phyloP scores from a whole-genome alignment of 176 grass and related monocot species.

The Tuctoria greenei region DNA sequence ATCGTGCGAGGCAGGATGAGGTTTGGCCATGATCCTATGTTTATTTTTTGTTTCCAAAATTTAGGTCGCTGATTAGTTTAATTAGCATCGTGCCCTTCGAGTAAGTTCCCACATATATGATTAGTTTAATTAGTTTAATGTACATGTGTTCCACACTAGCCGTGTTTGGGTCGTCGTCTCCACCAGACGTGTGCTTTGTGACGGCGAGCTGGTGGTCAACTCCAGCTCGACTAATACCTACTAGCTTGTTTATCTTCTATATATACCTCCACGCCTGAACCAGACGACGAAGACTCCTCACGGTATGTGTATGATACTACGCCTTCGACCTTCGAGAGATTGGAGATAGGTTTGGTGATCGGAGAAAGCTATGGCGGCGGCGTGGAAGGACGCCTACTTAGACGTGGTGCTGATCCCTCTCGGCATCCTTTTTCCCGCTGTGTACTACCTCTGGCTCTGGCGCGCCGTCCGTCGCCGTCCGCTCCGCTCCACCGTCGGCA shows the following conservation, averaged over 20 bases:
- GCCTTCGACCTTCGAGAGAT: not conserved
- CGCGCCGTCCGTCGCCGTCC: conserved; percentile 48
- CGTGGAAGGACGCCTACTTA: conserved; percentile 60
- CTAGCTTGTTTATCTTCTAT: not conserved
- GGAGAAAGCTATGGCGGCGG: not conserved
- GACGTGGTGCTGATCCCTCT: conserved; percentile 71
- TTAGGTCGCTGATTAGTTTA: conserved; percentile 33
- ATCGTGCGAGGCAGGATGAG: not conserved
- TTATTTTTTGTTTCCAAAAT: conserved; percentile 17
- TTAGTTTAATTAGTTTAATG: conserved; percentile 8
- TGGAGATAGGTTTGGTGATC: not conserved
- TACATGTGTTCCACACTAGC: conserved; percentile 31
- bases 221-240: not conserved
- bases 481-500: conserved; percentile 60
- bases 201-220: not conserved
- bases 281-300: not conserved
- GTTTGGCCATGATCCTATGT: conserved; percentile 27
- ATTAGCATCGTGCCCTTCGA: conserved; percentile 14
- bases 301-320: not conserved
- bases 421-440: conserved; percentile 49
- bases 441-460: conserved; percentile 80
- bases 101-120: conserved; percentile 34
- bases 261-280: conserved; percentile 9
- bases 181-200: not conserved
- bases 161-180: not conserved